Percentiles rank a stretch among this genome's conserved stretches.
These are phyloP conservation scores for Martensiomyces pterosporus DNA, from an alignment of 192 early-diverging fungal species.

Conservation along the genomic window DNA sequence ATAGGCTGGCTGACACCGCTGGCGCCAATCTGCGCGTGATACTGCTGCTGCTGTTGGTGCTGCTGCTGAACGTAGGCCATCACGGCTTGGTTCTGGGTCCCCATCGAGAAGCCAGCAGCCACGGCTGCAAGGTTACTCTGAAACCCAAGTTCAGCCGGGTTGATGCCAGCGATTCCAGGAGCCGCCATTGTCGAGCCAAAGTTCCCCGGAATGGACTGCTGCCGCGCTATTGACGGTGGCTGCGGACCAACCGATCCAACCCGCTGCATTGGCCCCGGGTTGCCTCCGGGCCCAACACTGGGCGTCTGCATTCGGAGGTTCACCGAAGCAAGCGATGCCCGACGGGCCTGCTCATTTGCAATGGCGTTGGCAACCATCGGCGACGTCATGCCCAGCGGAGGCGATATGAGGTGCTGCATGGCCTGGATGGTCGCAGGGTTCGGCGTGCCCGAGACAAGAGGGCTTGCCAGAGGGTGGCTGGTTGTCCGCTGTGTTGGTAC, in stretches of 20 bases:
- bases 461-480: slow-evolving; percentile 7
- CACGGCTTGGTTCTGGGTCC: slow-evolving; percentile 10
- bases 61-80: slow-evolving; percentile 12
- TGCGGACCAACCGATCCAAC: slow-evolving; percentile 12
- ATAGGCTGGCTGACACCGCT: too few relatives aligned
- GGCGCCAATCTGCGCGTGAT: too few relatives aligned
- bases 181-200: slow-evolving; percentile 3
- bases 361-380: slow-evolving; percentile 19
- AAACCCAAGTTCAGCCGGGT: slow-evolving; percentile 16
- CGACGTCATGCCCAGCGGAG: slow-evolving; percentile 21
- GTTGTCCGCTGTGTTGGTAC: slow-evolving; percentile 25
- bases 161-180: slow-evolving; percentile 5
- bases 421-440: slow-evolving; percentile 7
- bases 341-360: slow-evolving; percentile 10
- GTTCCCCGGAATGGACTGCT: slow-evolving; percentile 9
- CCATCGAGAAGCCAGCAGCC: slow-evolving; percentile 7
- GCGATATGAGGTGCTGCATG: slow-evolving; percentile 34
- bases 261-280: not conserved
- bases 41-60: not conserved
- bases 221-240: not conserved
- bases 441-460: slow-evolving; percentile 2
- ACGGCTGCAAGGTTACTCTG: slow-evolving; percentile 1
- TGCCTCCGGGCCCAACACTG: too few relatives aligned
- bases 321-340: slow-evolving; percentile 8
- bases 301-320: not conserved